Evolutionary conservation across 2,329 filamentous ascomycete genomes (phyloP).

Genomic region (Talaromyces marneffei): DNA sequence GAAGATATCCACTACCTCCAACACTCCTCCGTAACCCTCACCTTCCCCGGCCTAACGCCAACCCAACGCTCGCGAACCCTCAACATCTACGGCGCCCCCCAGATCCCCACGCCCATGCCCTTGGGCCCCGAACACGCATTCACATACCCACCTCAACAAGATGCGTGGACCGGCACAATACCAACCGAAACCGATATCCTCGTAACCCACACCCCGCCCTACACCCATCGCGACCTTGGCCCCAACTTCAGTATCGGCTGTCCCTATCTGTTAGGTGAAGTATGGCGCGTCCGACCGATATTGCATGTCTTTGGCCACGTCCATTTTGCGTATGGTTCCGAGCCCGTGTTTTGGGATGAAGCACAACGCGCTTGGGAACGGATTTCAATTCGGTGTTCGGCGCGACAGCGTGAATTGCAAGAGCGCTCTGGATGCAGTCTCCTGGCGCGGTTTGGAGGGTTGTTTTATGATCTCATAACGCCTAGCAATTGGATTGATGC

Average conservation of each 20-base stretch:
- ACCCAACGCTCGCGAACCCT: slow-evolving; percentile 51
- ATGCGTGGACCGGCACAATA: slow-evolving; percentile 68
- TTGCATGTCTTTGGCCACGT: slow-evolving; percentile 83
- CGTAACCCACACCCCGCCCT: slow-evolving; percentile 74
- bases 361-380: slow-evolving; percentile 66
- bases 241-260: slow-evolving; percentile 62
- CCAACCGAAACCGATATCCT: slow-evolving; percentile 70
- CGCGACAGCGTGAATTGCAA: slow-evolving; percentile 10
- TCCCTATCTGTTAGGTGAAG: slow-evolving; percentile 61
- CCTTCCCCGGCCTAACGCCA: slow-evolving; percentile 48
- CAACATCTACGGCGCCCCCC: slow-evolving; percentile 73
- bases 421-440: neutral
- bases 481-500: slow-evolving; percentile 46
- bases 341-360: slow-evolving; percentile 68
- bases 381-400: slow-evolving; percentile 41
- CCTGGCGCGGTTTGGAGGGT: neutral
- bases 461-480: slow-evolving; percentile 33
- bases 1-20: slow-evolving; percentile 64
- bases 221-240: slow-evolving; percentile 57
- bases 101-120: slow-evolving; percentile 62
- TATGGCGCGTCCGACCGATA: slow-evolving; percentile 66
- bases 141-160: slow-evolving; percentile 60
- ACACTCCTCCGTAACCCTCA: slow-evolving; percentile 58
- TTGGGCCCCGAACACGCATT: slow-evolving; percentile 70
- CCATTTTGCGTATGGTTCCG: slow-evolving; percentile 66